These are phyloP conservation scores for Arctium minus DNA, from an alignment of 129 eudicot species.

Conservation along the genomic window DNA sequence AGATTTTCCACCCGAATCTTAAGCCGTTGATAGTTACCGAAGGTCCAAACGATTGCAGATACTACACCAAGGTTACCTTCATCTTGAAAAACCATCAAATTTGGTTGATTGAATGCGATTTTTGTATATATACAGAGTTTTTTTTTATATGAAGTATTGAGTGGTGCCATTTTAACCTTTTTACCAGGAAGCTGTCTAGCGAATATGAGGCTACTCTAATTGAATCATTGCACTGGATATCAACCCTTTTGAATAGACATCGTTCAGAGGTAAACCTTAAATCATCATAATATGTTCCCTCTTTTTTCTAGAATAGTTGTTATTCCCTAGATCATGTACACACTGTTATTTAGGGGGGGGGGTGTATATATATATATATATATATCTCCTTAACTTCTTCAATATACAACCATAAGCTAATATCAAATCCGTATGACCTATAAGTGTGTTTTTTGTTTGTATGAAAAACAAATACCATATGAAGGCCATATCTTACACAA, in stretches of 20 bases:
- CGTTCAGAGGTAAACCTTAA: slow-evolving; percentile 63
- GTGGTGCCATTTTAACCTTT: slow-evolving; percentile 1
- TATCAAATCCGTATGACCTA: slow-evolving; percentile 1
- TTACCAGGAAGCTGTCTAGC: slow-evolving; percentile 74
- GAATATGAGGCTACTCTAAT: slow-evolving; percentile 97
- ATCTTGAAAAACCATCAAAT: no score
- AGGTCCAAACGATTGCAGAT: no score
- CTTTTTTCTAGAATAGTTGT: background rate
- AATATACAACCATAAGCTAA: background rate
- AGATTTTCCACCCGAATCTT: no score
- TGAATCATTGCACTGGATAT: slow-evolving; percentile 95
- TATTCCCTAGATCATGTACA: no score
- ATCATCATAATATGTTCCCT: background rate
- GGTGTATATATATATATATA: no score
- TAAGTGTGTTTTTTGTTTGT: slow-evolving; percentile 12
- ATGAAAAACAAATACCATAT: slow-evolving; percentile 53
- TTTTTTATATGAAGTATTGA: no score
- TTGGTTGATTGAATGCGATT: no score
- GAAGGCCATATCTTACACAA: slow-evolving; percentile 50
- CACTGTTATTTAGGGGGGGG: no score
- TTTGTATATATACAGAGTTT: no score
- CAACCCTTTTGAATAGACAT: slow-evolving; percentile 75
- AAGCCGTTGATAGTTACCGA: no score
- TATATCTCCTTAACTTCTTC: no score
- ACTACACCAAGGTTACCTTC: no score